Evolutionary conservation across 306 rosid genomes (phyloP), one percentile per base, ranked within the genome.

Genomic region (Abrus pulchellus): DNA sequence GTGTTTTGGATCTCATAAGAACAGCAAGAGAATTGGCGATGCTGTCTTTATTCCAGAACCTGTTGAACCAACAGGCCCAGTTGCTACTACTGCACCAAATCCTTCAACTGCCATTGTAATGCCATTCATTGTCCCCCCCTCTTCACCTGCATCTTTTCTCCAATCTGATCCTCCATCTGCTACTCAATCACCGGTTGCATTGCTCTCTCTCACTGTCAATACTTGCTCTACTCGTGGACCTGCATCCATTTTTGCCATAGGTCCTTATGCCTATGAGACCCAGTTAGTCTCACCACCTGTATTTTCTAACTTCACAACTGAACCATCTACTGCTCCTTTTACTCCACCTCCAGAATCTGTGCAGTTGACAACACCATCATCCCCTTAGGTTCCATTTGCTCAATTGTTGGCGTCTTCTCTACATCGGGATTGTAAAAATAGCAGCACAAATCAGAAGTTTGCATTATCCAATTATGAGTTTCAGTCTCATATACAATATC

Each of bases 361-460:
- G 84, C 97, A 90, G 29, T 71, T 84, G 85, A 92, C 97, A 59
- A 87, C 97, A 48, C 94, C 97, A 71, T 89, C 97, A 72, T 92
- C 94, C 73, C 94, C 97, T 74, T 94, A 92, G 86, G 97, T 90
- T 64, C 97, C 97, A 52, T 92, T 89, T 86, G 97, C 94, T 84
- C 92, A 89, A 83, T 88, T 92, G 83, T 61, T 92, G 85, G 63
- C 92, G 6, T 90, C 94, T 80, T 87, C 93, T 6, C 75, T 90
- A 48, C 90, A 85, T 69, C 86, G 86, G 47, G 80, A 77, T 60
- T 87, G 86, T 43, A 85, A 80, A 85, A 85, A 55, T 70, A 68
- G 79, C 66, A 83, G 84, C 29, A 57, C 81, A 74, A 89, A 82
- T 74, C 92, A 77, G 78, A 92, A 86, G 87, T 86, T 88, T 83